Base-by-base conservation (phyloP, 306 rosid species). In the Echinosophora koreensis region DNA sequence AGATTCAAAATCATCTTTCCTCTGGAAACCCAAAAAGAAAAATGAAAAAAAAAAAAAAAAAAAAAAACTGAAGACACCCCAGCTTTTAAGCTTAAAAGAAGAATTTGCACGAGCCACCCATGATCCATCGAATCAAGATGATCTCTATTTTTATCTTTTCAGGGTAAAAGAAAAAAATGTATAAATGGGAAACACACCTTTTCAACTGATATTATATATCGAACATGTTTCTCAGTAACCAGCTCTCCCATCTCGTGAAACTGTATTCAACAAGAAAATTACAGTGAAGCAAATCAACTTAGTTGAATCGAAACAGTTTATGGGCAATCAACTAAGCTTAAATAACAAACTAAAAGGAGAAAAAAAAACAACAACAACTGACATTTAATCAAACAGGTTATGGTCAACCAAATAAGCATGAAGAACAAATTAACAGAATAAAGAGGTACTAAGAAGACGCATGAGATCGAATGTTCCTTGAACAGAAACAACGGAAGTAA, bases 1-100 rank as follows among this genome's bases (percentile, higher is more conserved):
- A 6, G 97, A 90, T 73, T 87, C 89, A 63, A 92, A 89, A 55
- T 87, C 89, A 69, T 90, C 95, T 85, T 94, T 90, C 84, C 76
- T 89, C 97, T 92, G 87, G 15, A 71, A 71, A 54, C 30, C 75
- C 46, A 2, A 34, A 60, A 66, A 75, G 5, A 9, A 17, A 66
- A 3, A 54, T n/a, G 30, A 50, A 39, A 13, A 44, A 52, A 50
- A 44, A 52, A 44, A 34, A 13, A 30, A 30, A 30, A 3, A 30
- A n/a, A 44, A 10, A 60, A 35, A 59, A 60, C 16, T 12, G 12
- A 75, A 56, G 28, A 63, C 38, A 65, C 14, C 46, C 12, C 13
- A 56, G 13, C 52, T 11, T 59, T 16, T 64, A 15, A 30, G 28
- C 15, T 32, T 10, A 67, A 78, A 74, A 71, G 1, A 61, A 57